Conservation (phyloP, 1,139 yeast species). For the Candida sp. region DNA sequence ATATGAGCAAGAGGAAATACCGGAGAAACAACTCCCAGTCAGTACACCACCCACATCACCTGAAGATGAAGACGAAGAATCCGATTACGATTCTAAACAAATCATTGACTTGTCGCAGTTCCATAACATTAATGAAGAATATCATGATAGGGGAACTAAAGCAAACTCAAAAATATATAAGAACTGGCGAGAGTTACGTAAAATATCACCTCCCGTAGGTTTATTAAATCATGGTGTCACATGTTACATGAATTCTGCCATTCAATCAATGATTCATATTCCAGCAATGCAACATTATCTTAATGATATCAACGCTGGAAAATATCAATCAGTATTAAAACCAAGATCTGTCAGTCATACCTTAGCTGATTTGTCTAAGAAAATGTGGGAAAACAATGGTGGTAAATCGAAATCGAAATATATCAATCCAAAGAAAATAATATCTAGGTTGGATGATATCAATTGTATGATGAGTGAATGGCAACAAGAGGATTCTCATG, state of each 20-base stretch:
- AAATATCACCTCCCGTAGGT: conserved; percentile 60
- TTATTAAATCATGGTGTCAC: conserved; percentile 91
- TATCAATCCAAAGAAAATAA: conserved; percentile 72
- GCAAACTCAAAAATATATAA: conserved; percentile 51
- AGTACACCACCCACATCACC: conserved; percentile 45
- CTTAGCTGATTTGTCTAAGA: conserved; percentile 66
- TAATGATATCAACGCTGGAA: conserved; percentile 55
- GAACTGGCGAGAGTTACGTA: conserved; percentile 53
- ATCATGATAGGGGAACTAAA: conserved; percentile 59
- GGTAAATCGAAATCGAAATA: conserved; percentile 30
- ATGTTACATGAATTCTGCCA: conserved; percentile 94
- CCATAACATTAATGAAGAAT: conserved; percentile 49
- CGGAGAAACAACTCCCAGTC: conserved; percentile 13
- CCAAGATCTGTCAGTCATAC: conserved; percentile 65
- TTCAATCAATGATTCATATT: conserved; percentile 84
- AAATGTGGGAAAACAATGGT: conserved; percentile 53
- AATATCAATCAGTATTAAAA: conserved; percentile 42
- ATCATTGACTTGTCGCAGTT: conserved; percentile 27
- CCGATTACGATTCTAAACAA: conserved; percentile 3
- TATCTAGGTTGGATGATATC: conserved; percentile 73
- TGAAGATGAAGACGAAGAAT: conserved; percentile 25
- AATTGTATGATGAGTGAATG: conserved; percentile 96
- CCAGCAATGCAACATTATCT: conserved; percentile 90
- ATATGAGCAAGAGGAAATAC: conserved; percentile 24
- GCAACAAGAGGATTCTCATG: conserved; percentile 99